A percentile compares a stretch with the other conserved stretches of the same genome.
phyloP scores from a whole-genome alignment of 164 flowering plant genomes.

The Kingdonia uniflora region DNA sequence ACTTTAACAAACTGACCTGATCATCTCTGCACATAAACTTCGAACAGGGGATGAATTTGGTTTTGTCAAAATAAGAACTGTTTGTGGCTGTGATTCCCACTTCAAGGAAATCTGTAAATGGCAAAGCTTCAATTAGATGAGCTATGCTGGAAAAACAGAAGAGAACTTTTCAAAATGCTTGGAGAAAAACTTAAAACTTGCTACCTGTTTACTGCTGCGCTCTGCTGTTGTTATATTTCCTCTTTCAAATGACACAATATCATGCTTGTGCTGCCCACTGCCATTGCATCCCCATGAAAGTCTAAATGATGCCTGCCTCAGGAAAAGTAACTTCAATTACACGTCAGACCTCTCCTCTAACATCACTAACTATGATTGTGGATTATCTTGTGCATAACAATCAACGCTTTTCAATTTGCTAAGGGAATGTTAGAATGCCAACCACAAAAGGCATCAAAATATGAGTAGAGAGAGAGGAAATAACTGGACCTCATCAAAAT shows the following conservation, averaged over 20 bases:
- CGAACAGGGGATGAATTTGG: conserved; percentile 82
- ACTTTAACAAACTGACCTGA: conserved; percentile 48
- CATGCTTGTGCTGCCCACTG: conserved; percentile 90
- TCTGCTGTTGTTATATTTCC: conserved; percentile 92
- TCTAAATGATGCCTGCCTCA: conserved; percentile 90
- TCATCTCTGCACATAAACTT: conserved; percentile 68
- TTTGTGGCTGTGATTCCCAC: conserved; percentile 86
- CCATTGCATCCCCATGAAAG: conserved; percentile 90
- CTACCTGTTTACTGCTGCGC: conserved; percentile 97
- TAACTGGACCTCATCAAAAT: no score
- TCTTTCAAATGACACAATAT: conserved; percentile 90
- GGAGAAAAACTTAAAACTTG: no score
- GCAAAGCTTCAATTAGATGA: conserved; percentile 13
- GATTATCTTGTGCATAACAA: no score
- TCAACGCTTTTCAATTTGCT: no score
- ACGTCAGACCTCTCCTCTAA: no score
- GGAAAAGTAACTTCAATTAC: no score
- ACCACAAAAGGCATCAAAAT: no score
- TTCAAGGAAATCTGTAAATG: conserved; percentile 74
- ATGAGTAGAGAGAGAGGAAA: no score
- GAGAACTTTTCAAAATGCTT: no score
- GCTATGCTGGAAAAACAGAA: no score
- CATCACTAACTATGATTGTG: no score
- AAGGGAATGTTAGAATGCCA: no score
- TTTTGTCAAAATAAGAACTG: conserved; percentile 80